These are phyloP conservation scores for Trichoderma harzianum DNA, from an alignment of 2,329 filamentous ascomycete genomes.

Conservation along the genomic window DNA sequence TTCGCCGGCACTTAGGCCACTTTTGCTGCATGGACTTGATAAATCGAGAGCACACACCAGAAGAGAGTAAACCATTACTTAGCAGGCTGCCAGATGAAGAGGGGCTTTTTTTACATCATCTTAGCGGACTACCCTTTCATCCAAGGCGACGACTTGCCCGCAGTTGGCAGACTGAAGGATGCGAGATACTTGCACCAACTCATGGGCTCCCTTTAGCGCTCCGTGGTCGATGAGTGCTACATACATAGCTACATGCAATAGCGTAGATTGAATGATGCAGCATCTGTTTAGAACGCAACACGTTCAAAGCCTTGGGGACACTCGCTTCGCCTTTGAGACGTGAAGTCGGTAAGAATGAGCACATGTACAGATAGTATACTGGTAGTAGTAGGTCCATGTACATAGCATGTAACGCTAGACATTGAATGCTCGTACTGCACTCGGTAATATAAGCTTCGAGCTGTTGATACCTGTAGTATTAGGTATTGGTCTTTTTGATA, in stretches of 20 bases:
- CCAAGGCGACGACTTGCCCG: too few species aligned
- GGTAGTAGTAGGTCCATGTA: not conserved
- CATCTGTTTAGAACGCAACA: not conserved
- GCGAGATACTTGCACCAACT: too few species aligned
- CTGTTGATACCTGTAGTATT: not conserved
- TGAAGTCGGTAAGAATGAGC: not conserved
- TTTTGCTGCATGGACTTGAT: not conserved
- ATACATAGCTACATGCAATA: not conserved
- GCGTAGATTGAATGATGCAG: not conserved
- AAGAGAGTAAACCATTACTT: too few species aligned
- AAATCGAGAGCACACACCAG: too few species aligned
- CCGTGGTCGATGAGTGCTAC: not conserved
- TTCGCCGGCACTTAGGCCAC: fast-evolving
- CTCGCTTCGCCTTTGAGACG: not conserved
- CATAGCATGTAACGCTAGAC: not conserved
- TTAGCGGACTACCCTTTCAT: too few species aligned
- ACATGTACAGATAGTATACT: not conserved
- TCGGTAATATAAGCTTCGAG: not conserved
- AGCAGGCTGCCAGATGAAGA: too few species aligned
- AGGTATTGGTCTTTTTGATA: not conserved
- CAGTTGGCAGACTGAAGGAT: too few species aligned
- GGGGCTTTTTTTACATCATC: too few species aligned
- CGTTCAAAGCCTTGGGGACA: not conserved
- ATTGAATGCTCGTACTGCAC: not conserved
- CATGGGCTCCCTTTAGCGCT: too few species aligned